Base-by-base conservation (phyloP, 495 filamentous ascomycete genomes). In the Durotheca rogersii region DNA sequence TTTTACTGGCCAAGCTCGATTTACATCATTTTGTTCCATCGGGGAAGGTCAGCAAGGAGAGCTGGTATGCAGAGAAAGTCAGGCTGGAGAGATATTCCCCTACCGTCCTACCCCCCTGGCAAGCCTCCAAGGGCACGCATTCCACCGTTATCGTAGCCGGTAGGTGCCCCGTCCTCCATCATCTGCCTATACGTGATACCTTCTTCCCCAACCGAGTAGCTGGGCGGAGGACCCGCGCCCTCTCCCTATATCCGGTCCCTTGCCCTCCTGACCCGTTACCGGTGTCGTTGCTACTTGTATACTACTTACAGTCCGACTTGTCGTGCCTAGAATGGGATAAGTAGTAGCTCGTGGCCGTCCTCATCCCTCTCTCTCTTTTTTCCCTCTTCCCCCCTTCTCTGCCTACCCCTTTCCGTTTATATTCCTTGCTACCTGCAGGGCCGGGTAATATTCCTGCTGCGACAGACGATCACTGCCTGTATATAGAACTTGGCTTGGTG, bases 1-100 rank as follows among this genome's bases (percentile, higher is more conserved):
- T 29, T 19, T 16, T 33, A 11, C 44, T 18, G 46, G 33, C 39
- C 45, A 27, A 21, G 6, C 15, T 39, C 38, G 47, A 18, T 20
- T 44, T 4, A 27, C 18, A 44, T 41, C 34, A 46, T 45, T 14
- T 48, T 4, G 38, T 58, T 58, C 17, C 35, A 58, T 53, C 48
- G 31, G 55, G 55, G 53, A 58, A 9, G 55, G 54, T 58, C 54
- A 48, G 38, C 51, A 32, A 19, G 43, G 9, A 19, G 1, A 7
- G 5, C 15, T n/a, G 20, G 47, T 44, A 48, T 58, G 48, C 54
- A 51, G 32, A 37, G 1, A 30, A 47, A 32, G 43, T 46, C 48
- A 52, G 38, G 54, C 17, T 30, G 29, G 32, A 4, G 31, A 23
- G n/a, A n/a, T n/a, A n/a, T n/a, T n/a, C n/a, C n/a, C n/a, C n/a